Evolutionary conservation across 192 early-diverging fungal genomes (phyloP), one percentile per base, ranked within the genome.

Genomic region (Backusella circina): DNA sequence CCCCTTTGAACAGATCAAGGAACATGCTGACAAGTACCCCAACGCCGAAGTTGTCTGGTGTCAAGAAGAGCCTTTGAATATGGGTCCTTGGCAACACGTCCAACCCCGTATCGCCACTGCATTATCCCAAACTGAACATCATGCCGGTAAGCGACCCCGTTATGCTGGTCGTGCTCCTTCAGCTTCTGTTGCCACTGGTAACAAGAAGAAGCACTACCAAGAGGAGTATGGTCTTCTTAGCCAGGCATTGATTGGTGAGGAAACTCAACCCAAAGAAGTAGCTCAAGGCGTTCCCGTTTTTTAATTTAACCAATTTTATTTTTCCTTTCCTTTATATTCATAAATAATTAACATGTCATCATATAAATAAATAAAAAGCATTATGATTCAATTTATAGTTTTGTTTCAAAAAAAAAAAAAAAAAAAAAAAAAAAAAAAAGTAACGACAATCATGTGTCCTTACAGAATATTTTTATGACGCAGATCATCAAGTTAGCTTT

Each of bases 11-110:
- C 87, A 93, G 51, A 91, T 94, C 72, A 93, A 92, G 85, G 84
- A 91, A 76, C 91, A 94, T 75, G 74, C 93, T 32, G 95, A 97
- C 81, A 91, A 93, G 84, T 99, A 97, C 84, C 93, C 92, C 72
- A 94, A 93, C 79, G 91, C 95, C 71, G 93, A 96, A 80, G 86
- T 96, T 80, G 90, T 97, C 36, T 99, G 94, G 93, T 91, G 88
- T 39, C 97, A 99, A 85, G 97, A 99, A 85, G 97, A 99, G 85
- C 92, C 94, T 7, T 86, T 96, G 78, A 99, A 99, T 86, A 90
- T 91, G 87, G 96, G 97, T 75, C 90, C 92, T 35, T 99, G 95
- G 95, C 80, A 85, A 8, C 94, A 95, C 79, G 93, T 98, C 37
- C 89, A 90, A 70, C 95, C 96, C 18, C 88, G 97, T 32, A 86